Evolutionary conservation across 2,329 filamentous ascomycete genomes (phyloP), one percentile per base, ranked within the genome.

Genomic region (Aspergillus caelatus): DNA sequence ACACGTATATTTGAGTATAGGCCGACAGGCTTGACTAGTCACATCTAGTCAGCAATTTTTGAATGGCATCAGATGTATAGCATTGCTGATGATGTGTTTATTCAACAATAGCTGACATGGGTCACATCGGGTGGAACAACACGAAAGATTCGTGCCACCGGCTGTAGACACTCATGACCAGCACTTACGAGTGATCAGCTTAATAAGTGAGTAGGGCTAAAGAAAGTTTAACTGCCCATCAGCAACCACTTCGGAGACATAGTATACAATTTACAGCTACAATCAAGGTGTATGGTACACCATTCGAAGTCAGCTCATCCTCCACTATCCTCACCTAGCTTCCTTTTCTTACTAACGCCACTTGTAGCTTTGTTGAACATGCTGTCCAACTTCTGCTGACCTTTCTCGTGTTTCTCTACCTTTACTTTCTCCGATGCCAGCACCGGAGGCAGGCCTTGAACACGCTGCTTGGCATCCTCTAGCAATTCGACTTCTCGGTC

Each of bases 391-490:
- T 69, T 75, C 54, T 70, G 68, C 64, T 77, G 75, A 0, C 75
- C 75, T 55, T 73, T 75, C 60, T 77, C 74, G 21, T 63, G 63
- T 30, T 66, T 69, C 36, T 73, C 76, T 36, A 70, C 71, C 54
- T 71, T 77, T 11, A 75, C 70, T 61, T 74, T 78, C 60, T 77
- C 75, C 14, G 68, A 71, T 16, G 67, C 66, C 41, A 75, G 43
- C 11, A 78, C 75, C 9, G 76, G 75, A 14, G 75, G 73, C 53
- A 77, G 61, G 1, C 74, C 74, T 52, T 72, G 70, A 23, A 77
- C 69, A 12, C 75, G 67, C 50, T 69, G 65, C 62, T 74, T 72
- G 2, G 74, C 74, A 67, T 77, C 76, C 50, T 77, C 72, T 11
- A 77, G 68, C 32, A 77, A 63, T 48, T 75, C 70, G 1, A 77